These are phyloP conservation scores for Termitomyces sp. DNA, from an alignment of 768 basidiomycete genomes.

Conservation along the genomic window DNA sequence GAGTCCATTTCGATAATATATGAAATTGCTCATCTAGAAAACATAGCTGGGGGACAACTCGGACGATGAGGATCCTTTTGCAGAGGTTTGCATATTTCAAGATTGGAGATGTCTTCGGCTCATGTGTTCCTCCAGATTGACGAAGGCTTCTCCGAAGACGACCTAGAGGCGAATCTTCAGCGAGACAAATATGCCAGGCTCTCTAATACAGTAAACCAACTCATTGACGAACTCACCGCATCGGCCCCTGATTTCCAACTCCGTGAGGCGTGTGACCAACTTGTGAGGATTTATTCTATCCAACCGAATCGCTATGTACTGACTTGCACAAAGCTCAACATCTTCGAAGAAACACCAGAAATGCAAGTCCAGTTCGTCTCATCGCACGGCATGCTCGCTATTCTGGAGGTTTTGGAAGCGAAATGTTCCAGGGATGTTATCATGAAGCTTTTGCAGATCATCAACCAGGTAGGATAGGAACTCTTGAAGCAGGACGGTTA, in stretches of 20 bases:
- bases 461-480: constrained; percentile 66
- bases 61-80: constrained; percentile 96
- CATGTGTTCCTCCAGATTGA: constrained; percentile 56
- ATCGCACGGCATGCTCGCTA: constrained; percentile 91
- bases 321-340: constrained; percentile 47
- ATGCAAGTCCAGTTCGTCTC: constrained; percentile 87
- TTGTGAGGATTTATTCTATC: constrained; percentile 49
- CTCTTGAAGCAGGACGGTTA: not conserved
- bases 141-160: constrained; percentile 88
- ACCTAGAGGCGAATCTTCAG: constrained; percentile 86
- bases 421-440: constrained; percentile 82
- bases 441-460: constrained; percentile 79
- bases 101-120: not conserved
- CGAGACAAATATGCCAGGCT: constrained; percentile 92
- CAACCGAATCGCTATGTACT: not conserved
- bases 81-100: constrained; percentile 51
- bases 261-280: constrained; percentile 79
- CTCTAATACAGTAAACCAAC: constrained; percentile 72
- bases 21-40: not conserved
- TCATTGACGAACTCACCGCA: constrained; percentile 83
- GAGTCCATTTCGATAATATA: constrained; percentile 6
- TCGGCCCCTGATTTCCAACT: constrained; percentile 79
- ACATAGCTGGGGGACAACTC: constrained; percentile 67
- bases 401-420: constrained; percentile 89
- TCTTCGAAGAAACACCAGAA: constrained; percentile 77